These are phyloP conservation scores for Speleostelium caveatum DNA, from an alignment of 78 protist genomes.

Conservation along the genomic window DNA sequence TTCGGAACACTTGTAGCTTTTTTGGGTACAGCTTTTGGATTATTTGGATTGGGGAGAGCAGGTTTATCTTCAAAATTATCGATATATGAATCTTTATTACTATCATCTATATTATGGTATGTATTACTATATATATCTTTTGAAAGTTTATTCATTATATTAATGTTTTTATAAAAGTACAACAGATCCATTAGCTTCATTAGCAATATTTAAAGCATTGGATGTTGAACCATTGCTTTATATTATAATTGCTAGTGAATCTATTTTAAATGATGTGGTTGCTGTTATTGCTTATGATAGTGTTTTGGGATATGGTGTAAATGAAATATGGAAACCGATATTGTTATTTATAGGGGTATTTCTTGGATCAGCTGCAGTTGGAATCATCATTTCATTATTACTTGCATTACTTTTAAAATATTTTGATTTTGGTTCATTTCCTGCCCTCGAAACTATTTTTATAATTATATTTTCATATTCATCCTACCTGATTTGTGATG, in stretches of 20 bases:
- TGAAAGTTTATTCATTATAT: too few relatives aligned
- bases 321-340: conserved; percentile 46
- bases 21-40: conserved; percentile 17
- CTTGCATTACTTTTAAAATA: conserved; percentile 16
- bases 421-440: conserved; percentile 5
- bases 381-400: not conserved
- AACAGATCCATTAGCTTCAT: conserved; percentile 96
- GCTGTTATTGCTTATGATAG: conserved; percentile 84
- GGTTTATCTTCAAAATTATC: conserved; percentile 10
- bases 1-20: conserved; percentile 92
- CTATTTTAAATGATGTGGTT: conserved; percentile 95
- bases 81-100: not conserved
- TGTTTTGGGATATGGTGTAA: conserved; percentile 1
- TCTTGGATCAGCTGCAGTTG: conserved; percentile 1
- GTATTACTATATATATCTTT: too few relatives aligned
- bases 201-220: conserved; percentile 88
- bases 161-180: too few relatives aligned
- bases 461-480: conserved; percentile 8
- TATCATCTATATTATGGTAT: not conserved
- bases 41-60: conserved; percentile 18
- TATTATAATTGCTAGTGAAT: conserved; percentile 93
- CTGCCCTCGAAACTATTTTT: conserved; percentile 24
- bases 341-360: conserved; percentile 18
- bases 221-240: conserved; percentile 87
- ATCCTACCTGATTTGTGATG: conserved; percentile 19